phyloP scores from a whole-genome alignment of 1,284 basidiomycete species.

The Porphyrellus sp. region DNA sequence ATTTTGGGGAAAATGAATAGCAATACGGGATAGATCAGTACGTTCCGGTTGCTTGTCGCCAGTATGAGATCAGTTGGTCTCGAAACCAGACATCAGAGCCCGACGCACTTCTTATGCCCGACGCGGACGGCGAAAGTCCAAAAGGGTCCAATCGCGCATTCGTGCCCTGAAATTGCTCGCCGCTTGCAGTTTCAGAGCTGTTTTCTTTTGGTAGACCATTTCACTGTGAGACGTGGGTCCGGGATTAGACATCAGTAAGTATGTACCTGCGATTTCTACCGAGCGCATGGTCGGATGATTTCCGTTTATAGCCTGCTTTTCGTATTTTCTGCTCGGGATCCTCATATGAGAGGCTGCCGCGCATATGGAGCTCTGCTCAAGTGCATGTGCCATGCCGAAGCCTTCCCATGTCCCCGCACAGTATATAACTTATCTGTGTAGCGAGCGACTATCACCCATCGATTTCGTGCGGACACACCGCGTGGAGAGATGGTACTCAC shows the following conservation, averaged over 20 bases:
- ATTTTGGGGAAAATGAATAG: too few species aligned
- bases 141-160: too few species aligned
- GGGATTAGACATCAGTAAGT: too few species aligned
- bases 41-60: neutral
- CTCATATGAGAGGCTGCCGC: slow-evolving; percentile 1
- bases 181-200: too few species aligned
- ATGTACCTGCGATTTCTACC: too few species aligned
- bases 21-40: neutral
- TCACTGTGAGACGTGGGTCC: too few species aligned
- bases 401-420: slow-evolving; percentile 4
- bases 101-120: too few species aligned
- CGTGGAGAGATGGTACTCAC: slow-evolving; percentile 13
- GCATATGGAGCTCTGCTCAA: slow-evolving; percentile 1
- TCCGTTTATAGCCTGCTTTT: neutral
- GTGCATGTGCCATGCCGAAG: neutral
- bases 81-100: too few species aligned
- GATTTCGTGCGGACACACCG: neutral
- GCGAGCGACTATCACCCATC: neutral
- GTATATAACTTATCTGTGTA: slow-evolving; percentile 3
- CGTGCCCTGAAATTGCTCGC: too few species aligned
- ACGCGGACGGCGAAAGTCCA: too few species aligned
- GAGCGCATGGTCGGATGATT: neutral
- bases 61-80: neutral
- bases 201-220: too few species aligned
- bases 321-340: neutral